Percentiles rank a stretch among this genome's conserved stretches.
phyloP scores from a whole-genome alignment of 352 stramenopile species.

The Phytophthora sansomeana region DNA sequence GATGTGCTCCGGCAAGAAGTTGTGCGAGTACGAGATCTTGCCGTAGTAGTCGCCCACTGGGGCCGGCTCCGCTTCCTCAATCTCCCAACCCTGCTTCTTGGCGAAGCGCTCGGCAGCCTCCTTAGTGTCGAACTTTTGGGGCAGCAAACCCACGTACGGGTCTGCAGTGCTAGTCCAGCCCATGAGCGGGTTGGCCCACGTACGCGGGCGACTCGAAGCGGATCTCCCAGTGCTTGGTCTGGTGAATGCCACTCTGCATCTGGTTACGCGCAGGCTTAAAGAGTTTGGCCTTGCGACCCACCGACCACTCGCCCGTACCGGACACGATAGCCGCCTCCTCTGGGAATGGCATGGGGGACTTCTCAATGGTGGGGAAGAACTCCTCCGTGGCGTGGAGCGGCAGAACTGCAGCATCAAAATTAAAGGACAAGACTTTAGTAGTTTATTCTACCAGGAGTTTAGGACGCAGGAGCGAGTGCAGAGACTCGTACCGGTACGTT shows the following conservation, averaged over 20 bases:
- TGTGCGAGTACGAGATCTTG: constrained; percentile 89
- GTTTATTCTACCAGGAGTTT: not conserved
- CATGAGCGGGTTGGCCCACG: constrained; percentile 96
- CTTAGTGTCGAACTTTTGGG: constrained; percentile 89
- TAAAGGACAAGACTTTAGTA: not conserved
- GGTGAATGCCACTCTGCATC: constrained; percentile 86
- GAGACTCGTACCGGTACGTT: constrained; percentile 56
- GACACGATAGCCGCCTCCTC: constrained; percentile 72
- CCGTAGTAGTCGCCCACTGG: constrained; percentile 70
- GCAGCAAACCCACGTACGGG: constrained; percentile 81
- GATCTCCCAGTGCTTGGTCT: constrained; percentile 90
- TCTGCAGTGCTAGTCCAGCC: constrained; percentile 93
- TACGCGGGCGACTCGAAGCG: constrained; percentile 73
- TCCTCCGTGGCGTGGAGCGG: constrained; percentile 65
- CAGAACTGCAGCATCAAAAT: constrained; percentile 51
- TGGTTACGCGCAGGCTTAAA: constrained; percentile 84
- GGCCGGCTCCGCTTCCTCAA: constrained; percentile 85
- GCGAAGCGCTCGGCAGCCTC: constrained; percentile 82
- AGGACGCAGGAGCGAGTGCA: not conserved
- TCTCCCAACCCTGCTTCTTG: constrained; percentile 91
- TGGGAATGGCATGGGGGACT: constrained; percentile 65
- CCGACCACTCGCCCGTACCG: constrained; percentile 67
- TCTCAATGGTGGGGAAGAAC: constrained; percentile 55
- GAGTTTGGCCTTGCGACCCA: constrained; percentile 73
- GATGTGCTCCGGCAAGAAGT: constrained; percentile 80